Conservation (phyloP, 768 basidiomycete genomes). For the Favolaschia claudopus region DNA sequence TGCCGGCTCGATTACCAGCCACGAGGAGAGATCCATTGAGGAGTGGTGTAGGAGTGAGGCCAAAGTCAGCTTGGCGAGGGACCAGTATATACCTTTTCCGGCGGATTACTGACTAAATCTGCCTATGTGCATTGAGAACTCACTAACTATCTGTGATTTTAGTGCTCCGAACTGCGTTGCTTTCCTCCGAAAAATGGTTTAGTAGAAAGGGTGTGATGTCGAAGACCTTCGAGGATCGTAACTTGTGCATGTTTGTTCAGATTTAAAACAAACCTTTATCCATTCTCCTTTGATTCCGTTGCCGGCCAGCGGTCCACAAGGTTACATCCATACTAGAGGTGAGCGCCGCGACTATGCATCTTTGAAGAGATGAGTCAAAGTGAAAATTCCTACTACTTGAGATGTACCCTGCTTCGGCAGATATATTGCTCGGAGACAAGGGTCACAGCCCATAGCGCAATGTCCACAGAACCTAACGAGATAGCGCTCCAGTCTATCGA, state of each 20-base stretch:
- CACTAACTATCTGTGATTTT: constrained; percentile 64
- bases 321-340: constrained; percentile 80
- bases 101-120: not conserved
- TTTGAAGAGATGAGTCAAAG: constrained; percentile 32
- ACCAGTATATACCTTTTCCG: constrained; percentile 72
- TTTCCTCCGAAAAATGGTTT: constrained; percentile 33
- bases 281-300: constrained; percentile 80
- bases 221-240: too few relatives aligned
- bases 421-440: constrained; percentile 76
- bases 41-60: constrained; percentile 52
- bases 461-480: constrained; percentile 78
- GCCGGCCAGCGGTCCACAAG: constrained; percentile 70
- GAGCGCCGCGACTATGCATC: constrained; percentile 72
- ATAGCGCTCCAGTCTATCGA: constrained; percentile 71
- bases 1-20: constrained; percentile 74
- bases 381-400: not conserved
- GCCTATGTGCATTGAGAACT: constrained; percentile 26
- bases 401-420: constrained; percentile 64
- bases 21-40: constrained; percentile 72
- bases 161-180: constrained; percentile 44
- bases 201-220: constrained; percentile 64
- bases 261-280: constrained; percentile 53
- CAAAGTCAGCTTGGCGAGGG: constrained; percentile 66
- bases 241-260: too few relatives aligned
- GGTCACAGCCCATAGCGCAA: constrained; percentile 60